Base-by-base conservation (phyloP, 345 rosid genomes). In the Populus simonii region DNA sequence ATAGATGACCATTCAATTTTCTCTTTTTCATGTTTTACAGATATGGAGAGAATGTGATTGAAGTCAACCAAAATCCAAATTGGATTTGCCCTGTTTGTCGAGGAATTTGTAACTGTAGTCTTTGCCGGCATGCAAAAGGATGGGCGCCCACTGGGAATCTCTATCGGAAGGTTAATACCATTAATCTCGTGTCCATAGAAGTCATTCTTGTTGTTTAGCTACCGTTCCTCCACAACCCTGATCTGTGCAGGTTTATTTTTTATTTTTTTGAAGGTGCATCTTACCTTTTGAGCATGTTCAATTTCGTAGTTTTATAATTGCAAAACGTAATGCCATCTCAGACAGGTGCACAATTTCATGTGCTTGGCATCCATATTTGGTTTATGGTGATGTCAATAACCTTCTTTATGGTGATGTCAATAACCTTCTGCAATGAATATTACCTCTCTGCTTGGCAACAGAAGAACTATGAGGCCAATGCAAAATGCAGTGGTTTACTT, bases 41-140 rank as follows among this genome's bases (percentile, higher is more conserved):
- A 72, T 83, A 83, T 68, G 88, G 88, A 29, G 88, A 85, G 82
- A 73, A 83, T 76, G 84, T 78, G 68, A 53, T 75, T 69, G 88
- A 85, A 76, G 86, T 35, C 6, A 72, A 72, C n/a, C 68, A 83
- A 74, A 83, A 80, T 65, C 81, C 82, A 67, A 35, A 62, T 6
- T 85, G 88, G 88, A 71, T 85, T 59, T 85, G 88, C 68, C 86
- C 88, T 63, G 82, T 74, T 73, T 83, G 88, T 71, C 88, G 84
- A 18, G 86, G 77, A 23, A 80, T 85, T 68, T 85, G 88, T 66
- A 83, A 83, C 36, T 85, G 88, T 79, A 78, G 86, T 70, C 47
- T 45, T 53, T 85, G 88, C 81, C 75, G 86, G 63, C 22, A 47
- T 16, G 72, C 45, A 41, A 85, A 73, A 47, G 88, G 88, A 15